Percentiles rank a stretch among this genome's conserved stretches.
phyloP scores from a whole-genome alignment of 169 alveolate species.

The Neospora caninum region DNA sequence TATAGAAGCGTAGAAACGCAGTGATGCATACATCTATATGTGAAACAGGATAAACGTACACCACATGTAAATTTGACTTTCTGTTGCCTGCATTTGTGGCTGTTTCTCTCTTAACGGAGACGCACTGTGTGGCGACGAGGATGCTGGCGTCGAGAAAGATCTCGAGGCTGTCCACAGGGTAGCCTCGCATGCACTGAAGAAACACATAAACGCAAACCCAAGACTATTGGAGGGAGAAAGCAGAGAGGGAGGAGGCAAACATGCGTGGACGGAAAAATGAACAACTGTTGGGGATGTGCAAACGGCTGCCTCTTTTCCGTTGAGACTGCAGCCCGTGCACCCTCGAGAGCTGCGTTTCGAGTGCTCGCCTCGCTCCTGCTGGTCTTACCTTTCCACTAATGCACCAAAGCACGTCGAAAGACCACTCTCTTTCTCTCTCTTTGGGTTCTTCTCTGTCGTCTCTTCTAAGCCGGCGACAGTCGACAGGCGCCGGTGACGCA shows the following conservation, averaged over 20 bases:
- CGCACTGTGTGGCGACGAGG: slow-evolving; percentile 22
- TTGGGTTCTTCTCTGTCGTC: background rate
- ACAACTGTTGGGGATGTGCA: background rate
- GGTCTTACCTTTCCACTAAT: background rate
- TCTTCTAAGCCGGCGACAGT: background rate
- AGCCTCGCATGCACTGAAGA: background rate
- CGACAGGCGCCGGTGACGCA: background rate
- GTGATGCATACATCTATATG: no score
- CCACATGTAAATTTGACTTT: background rate
- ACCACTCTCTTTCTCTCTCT: background rate
- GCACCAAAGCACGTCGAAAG: slow-evolving; percentile 6
- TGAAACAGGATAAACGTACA: background rate
- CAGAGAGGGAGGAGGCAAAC: background rate
- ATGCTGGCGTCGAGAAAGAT: slow-evolving; percentile 1
- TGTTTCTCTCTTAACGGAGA: background rate
- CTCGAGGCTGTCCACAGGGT: background rate
- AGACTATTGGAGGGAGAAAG: background rate
- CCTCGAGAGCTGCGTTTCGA: no score
- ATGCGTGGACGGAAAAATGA: background rate
- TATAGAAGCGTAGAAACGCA: no score
- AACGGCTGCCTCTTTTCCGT: background rate
- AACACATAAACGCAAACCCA: background rate
- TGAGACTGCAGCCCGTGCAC: background rate
- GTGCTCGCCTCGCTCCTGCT: background rate
- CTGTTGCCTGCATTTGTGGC: no score